These are phyloP conservation scores for Tolypocladium guangdongense DNA, from an alignment of 2,329 filamentous ascomycete genomes.

Conservation along the genomic window DNA sequence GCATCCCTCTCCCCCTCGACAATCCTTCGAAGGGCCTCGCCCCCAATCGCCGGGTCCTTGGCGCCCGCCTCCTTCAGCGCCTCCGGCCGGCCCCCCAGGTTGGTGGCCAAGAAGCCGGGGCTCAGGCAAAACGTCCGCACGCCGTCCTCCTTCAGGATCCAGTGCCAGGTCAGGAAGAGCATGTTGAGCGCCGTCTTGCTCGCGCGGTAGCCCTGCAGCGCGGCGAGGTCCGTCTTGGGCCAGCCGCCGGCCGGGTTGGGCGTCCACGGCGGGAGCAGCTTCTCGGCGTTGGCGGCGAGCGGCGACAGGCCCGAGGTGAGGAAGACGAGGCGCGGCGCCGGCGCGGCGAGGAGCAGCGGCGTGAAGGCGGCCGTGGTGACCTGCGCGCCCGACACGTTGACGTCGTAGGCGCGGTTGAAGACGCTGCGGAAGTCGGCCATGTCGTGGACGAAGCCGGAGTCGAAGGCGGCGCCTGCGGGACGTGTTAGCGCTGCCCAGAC, in stretches of 20 bases:
- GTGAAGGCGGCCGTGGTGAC: constrained; percentile 26
- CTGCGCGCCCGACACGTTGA: constrained; percentile 38
- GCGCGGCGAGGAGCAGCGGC: constrained; percentile 31
- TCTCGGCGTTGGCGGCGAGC: constrained; percentile 19
- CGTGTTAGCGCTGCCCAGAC: neutral
- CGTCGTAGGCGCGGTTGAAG: constrained; percentile 35
- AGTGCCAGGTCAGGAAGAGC: constrained; percentile 30
- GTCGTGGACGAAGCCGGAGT: constrained; percentile 17
- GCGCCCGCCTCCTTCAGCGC: constrained; percentile 22
- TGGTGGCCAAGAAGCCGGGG: constrained; percentile 37
- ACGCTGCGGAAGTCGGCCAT: constrained; percentile 22
- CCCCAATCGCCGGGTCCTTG: constrained; percentile 23
- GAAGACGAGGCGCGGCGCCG: constrained; percentile 36
- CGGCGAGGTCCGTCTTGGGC: constrained; percentile 39
- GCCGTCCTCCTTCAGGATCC: constrained; percentile 33
- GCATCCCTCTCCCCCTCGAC: constrained; percentile 30
- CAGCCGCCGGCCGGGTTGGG: constrained; percentile 26
- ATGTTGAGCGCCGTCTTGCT: constrained; percentile 19
- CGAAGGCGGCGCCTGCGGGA: constrained; percentile 29
- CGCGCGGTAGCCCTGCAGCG: constrained; percentile 10
- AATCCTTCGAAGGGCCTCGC: constrained; percentile 25
- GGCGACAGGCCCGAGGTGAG: constrained; percentile 32
- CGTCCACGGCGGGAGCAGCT: constrained; percentile 13
- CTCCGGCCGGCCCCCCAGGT: constrained; percentile 22
- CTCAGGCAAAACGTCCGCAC: constrained; percentile 38